Evolutionary conservation across 345 rosid species (phyloP).

Genomic region (Hypericum androsaemum): DNA sequence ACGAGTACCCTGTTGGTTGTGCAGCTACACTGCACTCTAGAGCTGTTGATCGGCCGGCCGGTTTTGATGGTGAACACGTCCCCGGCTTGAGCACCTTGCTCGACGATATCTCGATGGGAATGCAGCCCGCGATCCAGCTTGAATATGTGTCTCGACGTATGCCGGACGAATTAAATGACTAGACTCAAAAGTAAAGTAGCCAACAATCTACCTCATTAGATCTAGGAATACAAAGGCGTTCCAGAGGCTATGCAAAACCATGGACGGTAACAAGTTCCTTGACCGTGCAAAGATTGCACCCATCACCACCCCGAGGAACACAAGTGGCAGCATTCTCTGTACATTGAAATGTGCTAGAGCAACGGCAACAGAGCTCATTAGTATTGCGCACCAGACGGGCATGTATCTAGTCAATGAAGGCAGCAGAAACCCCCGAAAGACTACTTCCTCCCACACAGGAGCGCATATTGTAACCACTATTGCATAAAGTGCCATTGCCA

Average conservation of each 20-base stretch:
- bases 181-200: not conserved
- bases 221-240: slow-evolving; percentile 92
- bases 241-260: slow-evolving; percentile 98
- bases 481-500: slow-evolving; percentile 91
- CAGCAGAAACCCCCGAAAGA: slow-evolving; percentile 92
- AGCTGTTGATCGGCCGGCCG: too few relatives aligned
- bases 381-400: slow-evolving; percentile 94
- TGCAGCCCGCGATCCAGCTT: too few relatives aligned
- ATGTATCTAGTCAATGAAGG: slow-evolving; percentile 94
- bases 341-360: slow-evolving; percentile 96
- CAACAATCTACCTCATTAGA: slow-evolving; percentile 48
- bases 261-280: slow-evolving; percentile 78
- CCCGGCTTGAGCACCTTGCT: too few relatives aligned
- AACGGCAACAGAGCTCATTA: slow-evolving; percentile 83
- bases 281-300: slow-evolving; percentile 87
- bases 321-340: slow-evolving; percentile 94
- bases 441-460: slow-evolving; percentile 97
- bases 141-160: too few relatives aligned
- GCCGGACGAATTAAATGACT: not conserved
- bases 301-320: slow-evolving; percentile 87
- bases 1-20: too few relatives aligned
- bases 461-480: slow-evolving; percentile 88
- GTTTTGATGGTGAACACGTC: too few relatives aligned
- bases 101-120: too few relatives aligned
- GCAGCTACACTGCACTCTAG: too few relatives aligned